A percentile compares a stretch with the other conserved stretches of the same genome.
Conservation (phyloP, 805 yeast species). For the Suhomyces pyralidae region DNA sequence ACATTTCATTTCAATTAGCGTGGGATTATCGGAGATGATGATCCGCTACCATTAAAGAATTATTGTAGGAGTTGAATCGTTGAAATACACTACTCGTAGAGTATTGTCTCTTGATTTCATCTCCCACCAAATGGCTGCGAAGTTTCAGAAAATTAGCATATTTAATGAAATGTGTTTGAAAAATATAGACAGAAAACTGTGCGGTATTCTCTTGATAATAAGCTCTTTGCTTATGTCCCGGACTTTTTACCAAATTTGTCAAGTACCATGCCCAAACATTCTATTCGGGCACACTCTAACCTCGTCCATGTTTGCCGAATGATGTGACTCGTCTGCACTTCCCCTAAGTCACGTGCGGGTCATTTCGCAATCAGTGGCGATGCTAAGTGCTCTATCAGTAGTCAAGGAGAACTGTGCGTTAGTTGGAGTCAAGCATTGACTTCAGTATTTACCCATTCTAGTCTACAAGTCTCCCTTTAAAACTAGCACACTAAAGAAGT, state of each 20-base stretch:
- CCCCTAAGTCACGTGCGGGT: background rate
- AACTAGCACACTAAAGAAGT: too few species aligned
- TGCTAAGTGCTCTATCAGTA: background rate
- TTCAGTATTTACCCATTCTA: background rate
- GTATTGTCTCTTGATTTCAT: background rate
- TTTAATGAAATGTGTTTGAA: too few species aligned
- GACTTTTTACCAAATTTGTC: background rate
- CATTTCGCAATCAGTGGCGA: background rate
- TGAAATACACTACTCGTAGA: too few species aligned
- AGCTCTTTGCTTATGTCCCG: background rate
- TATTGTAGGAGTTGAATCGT: too few species aligned
- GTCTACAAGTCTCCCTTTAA: background rate
- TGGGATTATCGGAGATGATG: background rate
- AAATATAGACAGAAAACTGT: too few species aligned
- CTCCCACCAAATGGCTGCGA: background rate
- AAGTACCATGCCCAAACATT: background rate
- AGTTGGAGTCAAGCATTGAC: background rate
- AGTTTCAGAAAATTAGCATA: background rate
- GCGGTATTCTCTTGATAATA: too few species aligned
- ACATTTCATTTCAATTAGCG: too few species aligned
- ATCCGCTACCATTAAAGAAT: background rate
- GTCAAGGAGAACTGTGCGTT: background rate
- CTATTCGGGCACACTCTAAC: background rate
- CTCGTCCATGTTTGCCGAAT: background rate
- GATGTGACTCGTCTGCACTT: background rate